These are phyloP conservation scores for Austroboletus novae-zelandiae DNA, from an alignment of 1,284 basidiomycete species.

Conservation along the genomic window DNA sequence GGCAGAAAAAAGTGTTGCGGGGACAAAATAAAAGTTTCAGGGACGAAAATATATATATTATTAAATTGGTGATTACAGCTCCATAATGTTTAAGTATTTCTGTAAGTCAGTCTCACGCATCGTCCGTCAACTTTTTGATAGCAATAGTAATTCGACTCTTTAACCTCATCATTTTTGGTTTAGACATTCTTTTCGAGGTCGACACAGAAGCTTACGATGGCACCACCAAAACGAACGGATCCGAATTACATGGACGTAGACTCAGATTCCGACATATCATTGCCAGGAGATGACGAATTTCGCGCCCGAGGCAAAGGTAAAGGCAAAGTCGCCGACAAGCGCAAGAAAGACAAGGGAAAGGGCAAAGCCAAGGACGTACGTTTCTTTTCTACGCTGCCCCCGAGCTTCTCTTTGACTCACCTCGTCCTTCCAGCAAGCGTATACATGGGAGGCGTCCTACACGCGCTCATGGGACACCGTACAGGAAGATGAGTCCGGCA, in stretches of 20 bases:
- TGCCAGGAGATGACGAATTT: constrained; percentile 32
- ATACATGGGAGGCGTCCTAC: constrained; percentile 96
- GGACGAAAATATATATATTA: too few relatives aligned
- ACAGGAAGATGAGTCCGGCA: constrained; percentile 93
- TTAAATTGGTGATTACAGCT: too few relatives aligned
- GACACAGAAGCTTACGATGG: constrained; percentile 13
- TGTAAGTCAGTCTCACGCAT: too few relatives aligned
- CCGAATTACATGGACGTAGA: constrained; percentile 39
- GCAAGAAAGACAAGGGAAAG: constrained; percentile 42
- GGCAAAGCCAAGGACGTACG: constrained; percentile 53
- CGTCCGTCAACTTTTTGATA: too few relatives aligned
- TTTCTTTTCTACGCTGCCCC: background rate
- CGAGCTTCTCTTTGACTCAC: background rate
- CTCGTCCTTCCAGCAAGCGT: constrained; percentile 55
- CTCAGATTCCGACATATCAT: constrained; percentile 40
- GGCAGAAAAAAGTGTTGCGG: too few relatives aligned
- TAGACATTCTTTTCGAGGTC: background rate
- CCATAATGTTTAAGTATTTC: too few relatives aligned
- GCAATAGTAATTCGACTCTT: too few relatives aligned
- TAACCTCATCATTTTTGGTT: background rate
- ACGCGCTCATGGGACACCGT: constrained; percentile 96
- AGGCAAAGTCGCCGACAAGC: constrained; percentile 38
- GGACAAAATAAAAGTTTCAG: too few relatives aligned
- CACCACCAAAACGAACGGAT: constrained; percentile 23
- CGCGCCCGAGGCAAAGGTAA: constrained; percentile 46